Conservation (phyloP, 176 grass and related monocot species). For the Musa beccarii region DNA sequence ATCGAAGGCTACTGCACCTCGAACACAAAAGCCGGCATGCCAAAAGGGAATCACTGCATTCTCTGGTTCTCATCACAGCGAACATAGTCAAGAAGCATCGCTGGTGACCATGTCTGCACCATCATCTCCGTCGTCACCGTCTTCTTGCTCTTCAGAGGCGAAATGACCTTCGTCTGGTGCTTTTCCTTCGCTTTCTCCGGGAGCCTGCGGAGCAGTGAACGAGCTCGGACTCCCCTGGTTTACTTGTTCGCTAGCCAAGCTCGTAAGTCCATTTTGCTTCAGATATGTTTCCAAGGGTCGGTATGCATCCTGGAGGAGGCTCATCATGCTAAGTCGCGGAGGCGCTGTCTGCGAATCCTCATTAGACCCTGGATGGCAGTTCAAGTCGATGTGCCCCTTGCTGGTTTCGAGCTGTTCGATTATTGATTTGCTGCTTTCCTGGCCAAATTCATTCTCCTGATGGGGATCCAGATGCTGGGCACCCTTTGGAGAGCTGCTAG, state of each 20-base stretch:
- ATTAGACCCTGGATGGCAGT: conserved; percentile 39
- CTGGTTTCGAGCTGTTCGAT: conserved; percentile 37
- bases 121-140: neutral
- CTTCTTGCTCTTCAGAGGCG: conserved; percentile 9
- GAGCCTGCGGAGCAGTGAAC: conserved; percentile 9
- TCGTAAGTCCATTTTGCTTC: conserved; percentile 65
- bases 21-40: too few relatives aligned
- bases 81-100: neutral
- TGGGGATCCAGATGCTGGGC: conserved; percentile 36
- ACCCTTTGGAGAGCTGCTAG: conserved; percentile 48
- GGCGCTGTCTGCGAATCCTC: conserved; percentile 29
- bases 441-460: conserved; percentile 35
- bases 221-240: conserved; percentile 31
- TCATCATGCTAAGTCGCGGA: conserved; percentile 56
- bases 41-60: neutral
- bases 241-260: conserved; percentile 50
- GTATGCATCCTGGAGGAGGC: conserved; percentile 65
- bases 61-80: neutral
- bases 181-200: conserved; percentile 52
- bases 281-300: conserved; percentile 77
- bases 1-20: too few relatives aligned
- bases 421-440: conserved; percentile 11
- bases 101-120: neutral
- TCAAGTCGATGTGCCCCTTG: conserved; percentile 82
- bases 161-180: conserved; percentile 42